Evolutionary conservation across 495 filamentous ascomycete genomes (phyloP), one percentile per base, ranked within the genome.

Genomic region (Sordaria brevicollis): DNA sequence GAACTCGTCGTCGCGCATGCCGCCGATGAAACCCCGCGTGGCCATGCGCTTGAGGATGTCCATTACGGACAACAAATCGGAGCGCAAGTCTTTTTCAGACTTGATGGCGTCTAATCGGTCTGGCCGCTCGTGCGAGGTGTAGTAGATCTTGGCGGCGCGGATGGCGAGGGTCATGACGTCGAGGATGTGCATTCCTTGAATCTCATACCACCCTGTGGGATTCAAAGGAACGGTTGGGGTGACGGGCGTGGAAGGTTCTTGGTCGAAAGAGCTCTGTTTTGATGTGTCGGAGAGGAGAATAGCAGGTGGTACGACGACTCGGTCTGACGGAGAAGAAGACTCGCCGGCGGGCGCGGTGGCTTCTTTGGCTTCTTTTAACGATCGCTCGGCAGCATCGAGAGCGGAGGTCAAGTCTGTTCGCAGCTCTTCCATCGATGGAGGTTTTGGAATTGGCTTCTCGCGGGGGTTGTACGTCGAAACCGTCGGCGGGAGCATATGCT

Each of bases 121-220:
- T 6, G 93, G 92, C 25, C 90, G 83, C 74, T 93, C 88, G 76
- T 97, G 93, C 1, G 91, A 81, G 6, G 93, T 96, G 80, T 97
- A 98, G 81, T 97, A 99, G 57, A 93, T 89, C 77, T 93, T 97
- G 37, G 95, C 95, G 7, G 96, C 94, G 37, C 93, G 89, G 70
- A 99, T 97, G 15, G 94, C 94, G 57, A 97, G 84, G 4, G 95
- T 99, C 79, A 94, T 89, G 65, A 97, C 87, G 75, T 98, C 95
- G 38, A 97, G 83, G 41, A 99, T 86, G 69, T 96, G 91, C 81
- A 97, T 87, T 8, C 95, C 95, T 77, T 97, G 91, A 6, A 97
- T 85, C 76, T 97, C 92, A 75, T 91, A 86, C 86, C 90, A 95
- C 7, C 89, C 90, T 13, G 67, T 17, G n/a, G 67, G 38, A 9